Conservation (phyloP, 179 eudicot species). For the Beta lomatogona region DNA sequence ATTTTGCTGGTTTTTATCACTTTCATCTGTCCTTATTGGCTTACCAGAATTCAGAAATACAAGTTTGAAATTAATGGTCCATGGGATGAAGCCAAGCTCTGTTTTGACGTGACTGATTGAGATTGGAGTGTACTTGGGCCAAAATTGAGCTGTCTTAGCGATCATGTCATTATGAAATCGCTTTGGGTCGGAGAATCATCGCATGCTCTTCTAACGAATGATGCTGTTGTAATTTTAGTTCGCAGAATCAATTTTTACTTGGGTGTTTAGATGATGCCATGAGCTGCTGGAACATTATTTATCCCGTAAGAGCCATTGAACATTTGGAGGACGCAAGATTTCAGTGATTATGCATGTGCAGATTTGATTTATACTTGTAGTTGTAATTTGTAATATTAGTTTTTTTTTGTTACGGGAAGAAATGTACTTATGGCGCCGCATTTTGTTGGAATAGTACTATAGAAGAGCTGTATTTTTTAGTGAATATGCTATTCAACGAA, state of each 20-base stretch:
- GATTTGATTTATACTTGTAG: too few species aligned
- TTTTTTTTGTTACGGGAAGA: too few species aligned
- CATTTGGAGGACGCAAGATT: background rate
- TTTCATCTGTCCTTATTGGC: conserved; percentile 89
- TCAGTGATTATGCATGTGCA: background rate
- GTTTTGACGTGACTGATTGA: conserved; percentile 80
- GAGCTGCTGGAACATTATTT: background rate
- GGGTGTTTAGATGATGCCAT: background rate
- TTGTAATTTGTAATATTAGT: too few species aligned
- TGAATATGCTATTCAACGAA: too few species aligned
- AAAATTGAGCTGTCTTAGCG: conserved; percentile 1
- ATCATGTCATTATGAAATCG: background rate
- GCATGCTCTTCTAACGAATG: background rate
- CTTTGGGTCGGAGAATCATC: background rate
- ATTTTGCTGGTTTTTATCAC: conserved; percentile 65
- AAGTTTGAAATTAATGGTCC: conserved; percentile 97
- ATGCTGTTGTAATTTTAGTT: background rate
- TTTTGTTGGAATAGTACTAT: too few species aligned
- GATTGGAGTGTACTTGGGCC: background rate
- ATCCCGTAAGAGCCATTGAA: background rate
- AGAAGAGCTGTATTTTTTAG: too few species aligned
- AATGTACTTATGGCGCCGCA: too few species aligned
- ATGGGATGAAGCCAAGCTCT: conserved; percentile 97
- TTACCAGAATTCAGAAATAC: conserved; percentile 84
- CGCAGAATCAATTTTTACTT: background rate